A percentile compares a stretch with the other conserved stretches of the same genome.
Evolutionary conservation across 192 early-diverging fungal species (phyloP).

Genomic region (Podila epigama): DNA sequence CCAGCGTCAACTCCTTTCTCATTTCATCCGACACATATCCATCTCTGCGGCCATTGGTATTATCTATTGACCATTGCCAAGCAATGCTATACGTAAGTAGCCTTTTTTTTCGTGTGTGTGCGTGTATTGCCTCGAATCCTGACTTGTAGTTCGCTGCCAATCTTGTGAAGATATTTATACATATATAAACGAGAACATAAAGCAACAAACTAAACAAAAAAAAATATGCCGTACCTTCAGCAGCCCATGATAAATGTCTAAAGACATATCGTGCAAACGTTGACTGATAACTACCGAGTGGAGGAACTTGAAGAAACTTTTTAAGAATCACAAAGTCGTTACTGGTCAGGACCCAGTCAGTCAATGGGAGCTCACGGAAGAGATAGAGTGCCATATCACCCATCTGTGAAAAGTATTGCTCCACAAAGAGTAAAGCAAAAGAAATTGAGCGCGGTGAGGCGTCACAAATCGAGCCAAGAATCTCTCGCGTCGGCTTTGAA

Average conservation of each 20-base stretch:
- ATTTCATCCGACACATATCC: background rate
- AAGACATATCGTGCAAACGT: slow-evolving; percentile 23
- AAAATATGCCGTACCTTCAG: slow-evolving; percentile 1
- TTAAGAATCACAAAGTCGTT: slow-evolving; percentile 47
- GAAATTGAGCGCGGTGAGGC: slow-evolving; percentile 41
- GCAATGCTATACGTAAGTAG: too few species aligned
- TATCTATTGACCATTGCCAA: too few species aligned
- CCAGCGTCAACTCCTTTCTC: slow-evolving; percentile 20
- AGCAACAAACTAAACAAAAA: too few species aligned
- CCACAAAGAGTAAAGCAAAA: slow-evolving; percentile 48
- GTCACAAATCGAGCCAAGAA: slow-evolving; percentile 46
- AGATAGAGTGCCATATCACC: slow-evolving; percentile 55
- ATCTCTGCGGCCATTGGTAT: background rate
- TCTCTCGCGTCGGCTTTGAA: slow-evolving; percentile 55
- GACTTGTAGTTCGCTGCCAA: too few species aligned
- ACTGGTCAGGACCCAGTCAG: slow-evolving; percentile 44
- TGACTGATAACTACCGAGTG: slow-evolving; percentile 24
- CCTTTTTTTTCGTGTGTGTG: too few species aligned
- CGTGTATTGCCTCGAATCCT: too few species aligned
- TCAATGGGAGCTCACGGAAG: slow-evolving; percentile 52
- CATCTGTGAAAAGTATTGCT: slow-evolving; percentile 47
- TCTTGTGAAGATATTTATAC: too few species aligned
- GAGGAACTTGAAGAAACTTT: slow-evolving; percentile 29
- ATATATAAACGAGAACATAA: too few species aligned
- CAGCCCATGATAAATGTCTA: slow-evolving; percentile 11